phyloP scores from a whole-genome alignment of 768 basidiomycete genomes.

The Lactifluus rugatus region DNA sequence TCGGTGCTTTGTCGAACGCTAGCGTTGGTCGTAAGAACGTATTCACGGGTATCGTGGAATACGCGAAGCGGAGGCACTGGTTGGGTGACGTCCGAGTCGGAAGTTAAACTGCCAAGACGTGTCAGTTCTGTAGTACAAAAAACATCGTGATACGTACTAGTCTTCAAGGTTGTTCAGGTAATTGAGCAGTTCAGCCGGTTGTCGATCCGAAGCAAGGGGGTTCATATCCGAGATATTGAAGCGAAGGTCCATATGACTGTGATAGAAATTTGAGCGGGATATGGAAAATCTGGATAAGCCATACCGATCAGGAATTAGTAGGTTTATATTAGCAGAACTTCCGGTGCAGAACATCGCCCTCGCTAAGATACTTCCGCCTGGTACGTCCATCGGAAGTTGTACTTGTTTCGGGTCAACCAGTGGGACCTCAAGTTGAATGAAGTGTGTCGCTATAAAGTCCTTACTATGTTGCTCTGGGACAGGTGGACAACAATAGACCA shows the following conservation, averaged over 20 bases:
- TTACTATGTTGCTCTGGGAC: not conserved
- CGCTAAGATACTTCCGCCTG: not conserved
- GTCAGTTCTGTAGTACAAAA: slow-evolving; percentile 1
- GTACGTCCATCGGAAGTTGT: not conserved
- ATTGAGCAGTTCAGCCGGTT: slow-evolving; percentile 33
- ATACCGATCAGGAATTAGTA: slow-evolving; percentile 18
- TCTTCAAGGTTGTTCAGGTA: slow-evolving; percentile 33
- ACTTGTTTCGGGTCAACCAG: slow-evolving; percentile 3
- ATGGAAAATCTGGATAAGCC: not conserved
- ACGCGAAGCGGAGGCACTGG: slow-evolving; percentile 42
- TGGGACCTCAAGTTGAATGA: slow-evolving; percentile 14
- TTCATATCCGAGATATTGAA: slow-evolving; percentile 33
- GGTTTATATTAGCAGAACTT: slow-evolving; percentile 3
- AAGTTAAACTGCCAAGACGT: slow-evolving; percentile 28
- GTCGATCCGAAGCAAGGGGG: slow-evolving; percentile 24
- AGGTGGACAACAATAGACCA: slow-evolving; percentile 10
- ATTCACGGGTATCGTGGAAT: slow-evolving; percentile 29
- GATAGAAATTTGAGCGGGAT: not conserved
- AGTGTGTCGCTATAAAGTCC: not conserved
- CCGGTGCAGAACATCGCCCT: not conserved
- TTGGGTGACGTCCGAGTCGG: slow-evolving; percentile 26
- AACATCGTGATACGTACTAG: slow-evolving; percentile 32
- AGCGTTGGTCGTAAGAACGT: slow-evolving; percentile 37
- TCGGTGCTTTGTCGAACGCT: slow-evolving; percentile 40
- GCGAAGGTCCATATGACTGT: slow-evolving; percentile 39